Evolutionary conservation across 2,329 filamentous ascomycete genomes (phyloP).

Genomic region (Ceratocystis alfenasii): DNA sequence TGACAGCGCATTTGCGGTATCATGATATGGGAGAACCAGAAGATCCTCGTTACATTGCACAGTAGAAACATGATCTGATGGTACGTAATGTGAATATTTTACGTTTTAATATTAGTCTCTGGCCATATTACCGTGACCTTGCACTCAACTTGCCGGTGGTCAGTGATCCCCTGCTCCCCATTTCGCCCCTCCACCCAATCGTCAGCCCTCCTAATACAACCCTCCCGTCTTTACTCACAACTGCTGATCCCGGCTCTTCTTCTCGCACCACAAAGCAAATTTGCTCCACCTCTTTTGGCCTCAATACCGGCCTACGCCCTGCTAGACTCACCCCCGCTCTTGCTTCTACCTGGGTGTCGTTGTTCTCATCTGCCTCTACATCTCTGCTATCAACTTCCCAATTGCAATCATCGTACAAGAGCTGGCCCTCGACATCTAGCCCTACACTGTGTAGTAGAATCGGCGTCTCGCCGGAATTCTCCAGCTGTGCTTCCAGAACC

Average conservation of each 20-base stretch:
- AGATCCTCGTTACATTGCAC: neutral
- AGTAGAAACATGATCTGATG: neutral
- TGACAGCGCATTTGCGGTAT: conserved; percentile 44
- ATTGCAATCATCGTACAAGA: conserved; percentile 45
- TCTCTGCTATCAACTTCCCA: conserved; percentile 35
- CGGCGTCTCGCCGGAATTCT: conserved; percentile 78
- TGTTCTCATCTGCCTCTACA: neutral
- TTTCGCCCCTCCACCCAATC: conserved; percentile 77
- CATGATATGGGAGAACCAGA: conserved; percentile 31
- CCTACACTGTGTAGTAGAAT: conserved; percentile 62
- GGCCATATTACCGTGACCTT: conserved; percentile 27
- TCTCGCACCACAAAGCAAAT: conserved; percentile 51
- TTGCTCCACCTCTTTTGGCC: conserved; percentile 53
- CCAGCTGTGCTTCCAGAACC: conserved; percentile 84
- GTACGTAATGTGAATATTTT: neutral
- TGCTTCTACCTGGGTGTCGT: neutral
- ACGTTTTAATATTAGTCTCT: neutral
- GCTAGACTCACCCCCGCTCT: neutral
- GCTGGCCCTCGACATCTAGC: conserved; percentile 41
- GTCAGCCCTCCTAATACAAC: conserved; percentile 67
- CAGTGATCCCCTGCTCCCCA: conserved; percentile 80
- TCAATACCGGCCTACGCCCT: conserved; percentile 42
- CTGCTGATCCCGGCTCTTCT: conserved; percentile 28
- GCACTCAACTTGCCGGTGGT: conserved; percentile 71
- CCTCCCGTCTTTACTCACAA: conserved; percentile 41